A percentile compares a stretch with the other conserved stretches of the same genome.
These are phyloP conservation scores for Magnolia changhungtana DNA, from an alignment of 164 flowering plant genomes.

Conservation along the genomic window DNA sequence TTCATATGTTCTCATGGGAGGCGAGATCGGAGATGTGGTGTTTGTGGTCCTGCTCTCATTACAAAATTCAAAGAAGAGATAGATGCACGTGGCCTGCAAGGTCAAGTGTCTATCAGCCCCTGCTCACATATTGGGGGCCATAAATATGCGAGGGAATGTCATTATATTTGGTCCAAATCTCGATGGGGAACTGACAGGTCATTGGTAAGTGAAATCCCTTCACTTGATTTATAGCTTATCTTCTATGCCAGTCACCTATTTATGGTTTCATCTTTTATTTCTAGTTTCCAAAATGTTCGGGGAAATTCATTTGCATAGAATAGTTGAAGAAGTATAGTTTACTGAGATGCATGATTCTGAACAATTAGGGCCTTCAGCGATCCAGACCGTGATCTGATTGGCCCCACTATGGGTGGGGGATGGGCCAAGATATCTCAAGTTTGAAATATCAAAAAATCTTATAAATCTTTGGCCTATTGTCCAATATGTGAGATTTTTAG, in stretches of 20 bases:
- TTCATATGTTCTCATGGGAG: too few species aligned
- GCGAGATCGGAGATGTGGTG: constrained; percentile 86
- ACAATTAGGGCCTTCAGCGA: too few species aligned
- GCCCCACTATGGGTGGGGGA: too few species aligned
- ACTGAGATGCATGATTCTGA: too few species aligned
- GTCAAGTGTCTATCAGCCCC: constrained; percentile 78
- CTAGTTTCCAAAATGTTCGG: not conserved
- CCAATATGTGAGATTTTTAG: too few species aligned
- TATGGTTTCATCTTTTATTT: too few species aligned
- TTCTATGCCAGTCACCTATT: too few species aligned
- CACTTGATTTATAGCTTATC: too few species aligned
- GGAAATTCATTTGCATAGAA: too few species aligned
- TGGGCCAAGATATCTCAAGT: too few species aligned
- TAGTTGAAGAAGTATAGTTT: too few species aligned
- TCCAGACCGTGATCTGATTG: too few species aligned
- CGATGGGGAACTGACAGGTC: constrained; percentile 59
- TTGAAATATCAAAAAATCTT: not conserved
- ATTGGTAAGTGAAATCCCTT: constrained; percentile 49
- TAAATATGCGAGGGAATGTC: constrained; percentile 85
- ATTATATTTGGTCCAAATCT: constrained; percentile 65
- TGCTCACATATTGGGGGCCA: constrained; percentile 95
- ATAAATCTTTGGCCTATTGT: not conserved
- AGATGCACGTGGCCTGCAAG: constrained; percentile 54
- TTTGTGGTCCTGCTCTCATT: constrained; percentile 81
- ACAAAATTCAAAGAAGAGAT: constrained; percentile 74